Conservation (phyloP, 2,329 filamentous ascomycete species). For the Colletotrichum spaethianum region DNA sequence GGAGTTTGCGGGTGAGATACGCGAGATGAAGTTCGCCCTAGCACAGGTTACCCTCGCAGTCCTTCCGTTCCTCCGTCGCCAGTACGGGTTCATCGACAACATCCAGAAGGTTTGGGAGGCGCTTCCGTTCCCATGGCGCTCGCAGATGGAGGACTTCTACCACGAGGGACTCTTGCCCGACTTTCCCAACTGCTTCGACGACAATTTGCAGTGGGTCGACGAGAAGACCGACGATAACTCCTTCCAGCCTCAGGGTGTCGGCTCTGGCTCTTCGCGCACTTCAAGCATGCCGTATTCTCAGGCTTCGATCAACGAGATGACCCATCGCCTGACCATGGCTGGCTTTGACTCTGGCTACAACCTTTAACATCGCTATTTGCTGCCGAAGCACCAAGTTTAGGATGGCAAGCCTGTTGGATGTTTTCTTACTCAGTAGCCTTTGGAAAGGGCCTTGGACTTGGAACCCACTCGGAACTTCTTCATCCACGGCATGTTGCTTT, state of each 20-base stretch:
- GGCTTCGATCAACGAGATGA: slow-evolving; percentile 30
- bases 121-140: slow-evolving; percentile 39
- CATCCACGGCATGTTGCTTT: not conserved
- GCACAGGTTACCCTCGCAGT: slow-evolving; percentile 22
- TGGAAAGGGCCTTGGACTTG: not conserved
- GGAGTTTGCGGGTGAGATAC: slow-evolving; percentile 12
- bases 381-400: not conserved
- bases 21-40: slow-evolving; percentile 32
- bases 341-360: slow-evolving; percentile 5
- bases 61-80: slow-evolving; percentile 34
- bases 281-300: not conserved
- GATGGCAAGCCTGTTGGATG: not conserved
- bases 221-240: not conserved
- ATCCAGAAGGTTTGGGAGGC: slow-evolving; percentile 22
- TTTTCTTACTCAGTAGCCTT: too few species aligned
- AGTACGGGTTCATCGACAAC: slow-evolving; percentile 9
- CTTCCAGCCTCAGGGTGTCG: not conserved
- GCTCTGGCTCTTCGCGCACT: not conserved
- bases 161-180: slow-evolving; percentile 29
- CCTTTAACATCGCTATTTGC: not conserved
- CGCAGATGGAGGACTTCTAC: slow-evolving; percentile 28
- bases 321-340: not conserved
- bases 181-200: slow-evolving; percentile 20
- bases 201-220: slow-evolving; percentile 21
- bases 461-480: not conserved